Evolutionary conservation across 176 grass and related monocot species (phyloP).

Genomic region (Carex parvula): DNA sequence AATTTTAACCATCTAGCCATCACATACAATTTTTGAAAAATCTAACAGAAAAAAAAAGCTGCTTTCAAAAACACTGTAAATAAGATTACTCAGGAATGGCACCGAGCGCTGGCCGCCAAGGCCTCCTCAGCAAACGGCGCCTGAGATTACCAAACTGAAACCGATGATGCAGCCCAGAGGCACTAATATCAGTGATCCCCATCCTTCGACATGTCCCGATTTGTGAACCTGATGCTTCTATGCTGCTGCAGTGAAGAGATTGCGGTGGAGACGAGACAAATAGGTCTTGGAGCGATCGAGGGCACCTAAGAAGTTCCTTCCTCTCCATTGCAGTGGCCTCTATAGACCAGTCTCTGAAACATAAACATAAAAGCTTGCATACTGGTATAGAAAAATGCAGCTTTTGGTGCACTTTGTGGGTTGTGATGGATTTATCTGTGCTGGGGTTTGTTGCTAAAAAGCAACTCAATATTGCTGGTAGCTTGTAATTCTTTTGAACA

Average conservation of each 20-base stretch:
- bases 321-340: slow-evolving; percentile 25
- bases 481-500: neutral
- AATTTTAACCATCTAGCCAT: neutral
- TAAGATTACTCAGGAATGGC: slow-evolving; percentile 83
- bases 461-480: slow-evolving; percentile 10
- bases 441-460: neutral
- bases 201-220: neutral
- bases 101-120: slow-evolving; percentile 71
- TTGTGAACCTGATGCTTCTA: neutral
- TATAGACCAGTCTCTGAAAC: slow-evolving; percentile 14
- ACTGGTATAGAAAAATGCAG: neutral
- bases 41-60: neutral
- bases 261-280: slow-evolving; percentile 20
- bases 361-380: neutral
- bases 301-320: slow-evolving; percentile 34
- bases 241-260: neutral
- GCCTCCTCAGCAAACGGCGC: slow-evolving; percentile 49
- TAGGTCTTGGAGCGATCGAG: slow-evolving; percentile 31
- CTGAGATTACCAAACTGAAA: slow-evolving; percentile 55
- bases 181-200: neutral
- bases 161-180: slow-evolving; percentile 26
- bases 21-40: neutral
- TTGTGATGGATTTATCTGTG: neutral
- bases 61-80: neutral
- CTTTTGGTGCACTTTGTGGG: neutral